Conservation (phyloP, 2,329 filamentous ascomycete genomes). For the Lizonia empirigonia region DNA sequence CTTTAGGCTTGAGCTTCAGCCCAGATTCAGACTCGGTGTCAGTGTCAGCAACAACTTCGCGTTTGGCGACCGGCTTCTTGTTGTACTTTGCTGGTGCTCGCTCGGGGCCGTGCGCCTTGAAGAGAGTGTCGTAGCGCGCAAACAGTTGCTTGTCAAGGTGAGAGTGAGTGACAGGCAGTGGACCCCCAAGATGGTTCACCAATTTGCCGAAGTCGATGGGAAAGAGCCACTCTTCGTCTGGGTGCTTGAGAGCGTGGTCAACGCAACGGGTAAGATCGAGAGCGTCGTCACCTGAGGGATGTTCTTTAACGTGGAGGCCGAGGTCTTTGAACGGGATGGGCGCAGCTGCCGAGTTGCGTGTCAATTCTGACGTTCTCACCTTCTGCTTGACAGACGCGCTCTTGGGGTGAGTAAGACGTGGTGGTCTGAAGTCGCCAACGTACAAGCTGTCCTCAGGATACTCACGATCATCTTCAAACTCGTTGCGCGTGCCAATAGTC, state of each 20-base stretch:
- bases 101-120: not conserved
- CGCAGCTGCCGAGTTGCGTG: conserved; percentile 12
- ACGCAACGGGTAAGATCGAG: conserved; percentile 39
- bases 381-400: not conserved
- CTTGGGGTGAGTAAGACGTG: conserved; percentile 23
- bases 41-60: not conserved
- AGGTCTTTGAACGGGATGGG: conserved; percentile 33
- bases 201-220: conserved; percentile 30
- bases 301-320: conserved; percentile 26
- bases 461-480: conserved; percentile 6
- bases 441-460: conserved; percentile 19
- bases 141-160: conserved; percentile 28
- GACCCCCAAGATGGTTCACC: conserved; percentile 27
- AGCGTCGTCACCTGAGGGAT: conserved; percentile 32
- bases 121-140: conserved; percentile 17
- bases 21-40: not conserved
- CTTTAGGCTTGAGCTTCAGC: not conserved
- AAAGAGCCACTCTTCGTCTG: conserved; percentile 32
- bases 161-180: conserved; percentile 15
- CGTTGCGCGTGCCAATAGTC: conserved; percentile 18
- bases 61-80: not conserved
- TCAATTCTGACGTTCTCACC: not conserved
- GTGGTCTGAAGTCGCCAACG: conserved; percentile 29
- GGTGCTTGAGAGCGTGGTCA: conserved; percentile 26
- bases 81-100: conserved; percentile 1